Base-by-base conservation (phyloP, 2,329 filamentous ascomycete genomes). In the Aspergillus fructus region DNA sequence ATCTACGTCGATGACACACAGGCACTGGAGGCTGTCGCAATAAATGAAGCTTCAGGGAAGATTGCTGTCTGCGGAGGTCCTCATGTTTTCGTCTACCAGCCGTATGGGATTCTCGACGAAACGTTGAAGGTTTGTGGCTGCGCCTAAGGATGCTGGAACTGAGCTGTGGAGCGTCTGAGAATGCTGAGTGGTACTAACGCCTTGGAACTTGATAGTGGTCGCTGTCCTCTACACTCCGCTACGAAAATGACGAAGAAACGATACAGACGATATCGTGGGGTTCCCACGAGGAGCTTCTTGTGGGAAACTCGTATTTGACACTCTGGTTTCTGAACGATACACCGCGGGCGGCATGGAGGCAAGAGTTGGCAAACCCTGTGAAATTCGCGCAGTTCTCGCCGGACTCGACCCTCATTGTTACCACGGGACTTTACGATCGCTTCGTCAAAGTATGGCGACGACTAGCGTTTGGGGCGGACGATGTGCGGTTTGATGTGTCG, bases 371-470 rank as follows among this genome's bases (percentile, higher is more conserved):
- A 2, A 92, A 84, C 67, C 82, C 88, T 0, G 85, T 85, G 39
- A 89, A 89, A 68, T 84, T 88, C 56, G 92, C 92, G 3, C 80
- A 83, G 8, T 86, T 97, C 64, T 96, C 93, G 1, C 91, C 91
- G 62, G 93, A 96, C 72, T 93, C 91, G 12, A 87, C 88, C 19
- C 86, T 96, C 59, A 91, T 97, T 53, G 93, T 92, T 17, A 93
- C 90, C 1, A 84, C 89, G 12, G 89, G 91, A 42, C 79, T 82
- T 49, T 85, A 90, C 69, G 94, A 97, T 73, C 83, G 88, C 51
- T 78, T 97, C 19, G 87, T 96, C 64, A 97, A 99, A 76, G 84
- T 97, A 66, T 99, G 96, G 94, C 86, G 92, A 62, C 85, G 93
- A 53, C 79, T 96, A 23, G 89, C 89, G 8, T 97, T 93, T 70